phyloP scores from a whole-genome alignment of 2,329 filamentous ascomycete species.

The Biscogniauxia marginata region DNA sequence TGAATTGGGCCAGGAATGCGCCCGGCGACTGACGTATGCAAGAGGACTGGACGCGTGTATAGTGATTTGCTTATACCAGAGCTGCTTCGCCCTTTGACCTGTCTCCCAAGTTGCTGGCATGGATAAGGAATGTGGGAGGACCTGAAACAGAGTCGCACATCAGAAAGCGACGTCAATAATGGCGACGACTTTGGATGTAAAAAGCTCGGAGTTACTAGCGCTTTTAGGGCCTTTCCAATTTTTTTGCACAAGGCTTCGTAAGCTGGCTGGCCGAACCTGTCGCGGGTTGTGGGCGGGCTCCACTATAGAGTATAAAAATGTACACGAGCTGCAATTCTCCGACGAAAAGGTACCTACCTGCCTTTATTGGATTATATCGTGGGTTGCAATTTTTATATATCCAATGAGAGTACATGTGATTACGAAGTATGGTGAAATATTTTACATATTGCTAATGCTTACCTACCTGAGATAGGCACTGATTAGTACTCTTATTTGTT shows the following conservation, averaged over 20 bases:
- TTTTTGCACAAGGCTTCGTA: neutral
- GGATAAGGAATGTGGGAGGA: neutral
- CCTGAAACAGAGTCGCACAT: neutral
- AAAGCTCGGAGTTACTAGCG: neutral
- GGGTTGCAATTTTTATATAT: no score
- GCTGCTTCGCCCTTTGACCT: neutral
- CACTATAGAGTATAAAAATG: neutral
- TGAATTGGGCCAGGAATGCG: conserved; percentile 2
- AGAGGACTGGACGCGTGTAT: conserved; percentile 4
- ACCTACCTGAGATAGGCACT: no score
- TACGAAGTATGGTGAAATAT: no score
- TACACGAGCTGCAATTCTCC: no score
- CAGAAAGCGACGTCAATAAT: neutral
- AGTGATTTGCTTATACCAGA: neutral
- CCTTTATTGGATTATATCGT: no score
- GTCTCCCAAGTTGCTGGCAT: neutral
- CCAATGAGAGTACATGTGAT: no score
- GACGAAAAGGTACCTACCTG: no score
- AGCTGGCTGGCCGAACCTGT: neutral
- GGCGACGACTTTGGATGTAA: neutral
- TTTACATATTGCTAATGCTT: no score
- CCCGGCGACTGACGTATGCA: neutral
- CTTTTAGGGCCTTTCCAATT: neutral
- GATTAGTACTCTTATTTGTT: no score
- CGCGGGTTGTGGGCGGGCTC: neutral